Conservation (phyloP, 2,329 filamentous ascomycete genomes). For the Paecilomyces niveus region DNA sequence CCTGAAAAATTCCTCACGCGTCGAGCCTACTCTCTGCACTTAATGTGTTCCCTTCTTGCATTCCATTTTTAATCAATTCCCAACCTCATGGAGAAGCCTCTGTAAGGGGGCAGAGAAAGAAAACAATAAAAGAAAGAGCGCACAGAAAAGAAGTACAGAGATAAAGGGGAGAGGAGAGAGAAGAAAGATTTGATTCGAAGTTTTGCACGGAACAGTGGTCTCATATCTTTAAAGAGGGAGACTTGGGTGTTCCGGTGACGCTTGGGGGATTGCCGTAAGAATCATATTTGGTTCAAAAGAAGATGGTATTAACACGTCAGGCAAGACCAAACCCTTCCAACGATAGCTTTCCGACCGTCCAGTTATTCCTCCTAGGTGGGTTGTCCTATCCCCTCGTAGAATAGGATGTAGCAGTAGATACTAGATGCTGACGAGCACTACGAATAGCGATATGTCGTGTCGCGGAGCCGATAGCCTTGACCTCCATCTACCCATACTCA, state of each 20-base stretch:
- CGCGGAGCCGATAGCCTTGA: conserved; percentile 86
- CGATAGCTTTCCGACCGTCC: conserved; percentile 70
- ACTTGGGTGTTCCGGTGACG: conserved; percentile 9
- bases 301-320: conserved; percentile 55
- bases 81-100: neutral
- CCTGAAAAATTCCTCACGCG: neutral
- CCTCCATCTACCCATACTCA: conserved; percentile 87
- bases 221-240: conserved; percentile 8
- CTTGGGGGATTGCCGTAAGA: conserved; percentile 43
- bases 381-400: conserved; percentile 8
- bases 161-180: neutral
- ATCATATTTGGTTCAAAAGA: conserved; percentile 40
- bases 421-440: neutral
- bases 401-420: neutral
- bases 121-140: neutral
- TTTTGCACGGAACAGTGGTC: neutral
- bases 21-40: neutral
- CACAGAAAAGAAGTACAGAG: neutral
- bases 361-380: conserved; percentile 79
- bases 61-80: neutral
- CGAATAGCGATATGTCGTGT: conserved; percentile 76
- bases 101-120: neutral
- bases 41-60: neutral
- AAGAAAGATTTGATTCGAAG: neutral
- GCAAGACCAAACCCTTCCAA: conserved; percentile 53